Base-by-base conservation (phyloP, 441 rosid species). In the Adansonia madagascariensis region DNA sequence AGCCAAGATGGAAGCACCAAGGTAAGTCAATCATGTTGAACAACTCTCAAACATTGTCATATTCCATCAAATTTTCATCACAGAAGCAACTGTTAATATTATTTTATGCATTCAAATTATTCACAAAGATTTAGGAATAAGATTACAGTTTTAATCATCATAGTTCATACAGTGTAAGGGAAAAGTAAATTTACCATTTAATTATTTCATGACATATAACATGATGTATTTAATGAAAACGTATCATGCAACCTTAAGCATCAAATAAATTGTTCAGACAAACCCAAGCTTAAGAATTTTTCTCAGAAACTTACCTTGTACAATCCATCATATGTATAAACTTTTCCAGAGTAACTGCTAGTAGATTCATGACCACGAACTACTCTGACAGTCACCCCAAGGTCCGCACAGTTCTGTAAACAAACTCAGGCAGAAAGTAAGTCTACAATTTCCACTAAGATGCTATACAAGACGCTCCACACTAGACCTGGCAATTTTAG, bases 241-340 rank as follows among this genome's bases (percentile, higher is more conserved):
- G 55, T 17, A 71, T 55, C n/a, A 17, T 55, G 75, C 75, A 71
- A 71, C 31, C 49, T 17, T 55, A 18, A 55, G 50, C 50, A 17
- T 9, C 47, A 71, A 71, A 71, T 53, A 53, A 55, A 43, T 53
- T 55, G 74, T 55, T 71, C 60, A 24, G 3, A 53, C 10, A 14
- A 68, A 46, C 20, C 10, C 7, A 77, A 17, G 14, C n/a, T n/a
- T 8, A 53, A 57, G 9, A 63, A 66, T 47, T 35, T 7, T 50
- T 27, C 67, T 76, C 0, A 43, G 47, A 39, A 24, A 52, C 71
- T 35, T 82, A 93, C 98, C 94, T 85, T 79, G 84, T 94, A 94
- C 79, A 94, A 80, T 39, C 98, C 98, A 87, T 93, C 98, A 66
- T 94, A 94, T 2, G 97, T 89, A 81, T 93, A 94, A 61, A 91